Evolutionary conservation across 2,329 filamentous ascomycete genomes (phyloP).

Genomic region (Metarhizium robertsii): DNA sequence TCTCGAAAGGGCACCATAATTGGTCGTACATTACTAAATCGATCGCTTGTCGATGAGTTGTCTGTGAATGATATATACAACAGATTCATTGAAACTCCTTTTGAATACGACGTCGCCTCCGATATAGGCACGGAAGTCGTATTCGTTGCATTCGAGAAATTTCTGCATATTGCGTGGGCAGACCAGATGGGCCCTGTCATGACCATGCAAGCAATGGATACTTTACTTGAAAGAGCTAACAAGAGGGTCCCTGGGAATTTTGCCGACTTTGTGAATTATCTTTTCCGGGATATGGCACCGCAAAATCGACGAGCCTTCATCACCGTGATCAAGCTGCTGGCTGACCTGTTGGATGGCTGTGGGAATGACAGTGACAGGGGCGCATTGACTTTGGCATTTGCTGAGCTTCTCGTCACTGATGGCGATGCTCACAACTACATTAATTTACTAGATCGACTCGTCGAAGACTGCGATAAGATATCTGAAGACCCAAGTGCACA

Average conservation of each 20-base stretch:
- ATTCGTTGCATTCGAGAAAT: slow-evolving; percentile 90
- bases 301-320: slow-evolving; percentile 71
- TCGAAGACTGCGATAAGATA: slow-evolving; percentile 82
- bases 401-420: slow-evolving; percentile 73
- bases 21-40: slow-evolving; percentile 63
- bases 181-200: slow-evolving; percentile 83
- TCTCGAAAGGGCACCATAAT: slow-evolving; percentile 81
- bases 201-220: slow-evolving; percentile 58
- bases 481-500: slow-evolving; percentile 55
- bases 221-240: slow-evolving; percentile 60
- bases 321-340: slow-evolving; percentile 73
- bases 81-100: slow-evolving; percentile 72
- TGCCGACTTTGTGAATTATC: slow-evolving; percentile 55
- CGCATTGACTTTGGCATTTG: slow-evolving; percentile 78
- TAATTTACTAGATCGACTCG: slow-evolving; percentile 76
- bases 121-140: slow-evolving; percentile 76
- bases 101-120: slow-evolving; percentile 63
- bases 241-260: slow-evolving; percentile 65
- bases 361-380: slow-evolving; percentile 87
- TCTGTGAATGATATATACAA: slow-evolving; percentile 88
- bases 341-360: slow-evolving; percentile 80
- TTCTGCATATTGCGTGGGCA: slow-evolving; percentile 77
- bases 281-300: slow-evolving; percentile 58
- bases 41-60: slow-evolving; percentile 64
- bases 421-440: slow-evolving; percentile 75